Evolutionary conservation across 352 stramenopile genomes (phyloP), one percentile per base, ranked within the genome.

Genomic region (Phytophthora hibernalis): DNA sequence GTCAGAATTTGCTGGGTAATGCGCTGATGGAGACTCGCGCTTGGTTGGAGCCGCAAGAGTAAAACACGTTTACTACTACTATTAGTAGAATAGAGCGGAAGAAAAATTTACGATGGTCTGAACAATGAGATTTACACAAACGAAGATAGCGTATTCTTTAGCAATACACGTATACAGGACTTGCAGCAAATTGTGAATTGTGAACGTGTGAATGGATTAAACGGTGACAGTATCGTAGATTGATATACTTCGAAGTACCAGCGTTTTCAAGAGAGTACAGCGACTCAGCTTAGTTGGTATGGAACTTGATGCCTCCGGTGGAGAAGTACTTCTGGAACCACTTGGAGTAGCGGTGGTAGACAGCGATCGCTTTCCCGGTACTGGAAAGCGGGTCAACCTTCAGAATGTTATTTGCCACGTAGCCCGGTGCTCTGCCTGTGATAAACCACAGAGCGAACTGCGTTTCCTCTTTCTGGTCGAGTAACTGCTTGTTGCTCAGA

Each of bases 1-100:
- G 82, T 6, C 63, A 61, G 51, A 91, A 89, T 47, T 58, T 91
- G 47, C 58, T 91, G 18, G 82, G 82, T 9, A 70, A 80, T 11
- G 80, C 82, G 16, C 74, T 91, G n/a, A 75, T 88, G 74, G 59
- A 79, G 59, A 74, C 78, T 11, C 79, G 82, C 2, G 63, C 50
- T 12, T 87, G 78, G 76, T 42, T 91, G 13, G 58, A 65, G n/a
- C 42, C 70, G 22, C 59, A 74, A 31, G 48, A 73, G 50, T 49
- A 31, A 54, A 18, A 40, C 33, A 9, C 28, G 28, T 33, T 33
- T 11, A 31, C 6, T 6, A 6, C 3, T 28, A 28, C 24, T 5
- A 5, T 31, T 31, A 33, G 28, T 33, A 12, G 28, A 33, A 2
- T n/a, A n/a, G n/a, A 33, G 5, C 26, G 5, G 26, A 8, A 7